Percentiles rank a stretch among this genome's conserved stretches.
phyloP scores from a whole-genome alignment of 371 early-diverging fungal species.

The Blakeslea trispora region DNA sequence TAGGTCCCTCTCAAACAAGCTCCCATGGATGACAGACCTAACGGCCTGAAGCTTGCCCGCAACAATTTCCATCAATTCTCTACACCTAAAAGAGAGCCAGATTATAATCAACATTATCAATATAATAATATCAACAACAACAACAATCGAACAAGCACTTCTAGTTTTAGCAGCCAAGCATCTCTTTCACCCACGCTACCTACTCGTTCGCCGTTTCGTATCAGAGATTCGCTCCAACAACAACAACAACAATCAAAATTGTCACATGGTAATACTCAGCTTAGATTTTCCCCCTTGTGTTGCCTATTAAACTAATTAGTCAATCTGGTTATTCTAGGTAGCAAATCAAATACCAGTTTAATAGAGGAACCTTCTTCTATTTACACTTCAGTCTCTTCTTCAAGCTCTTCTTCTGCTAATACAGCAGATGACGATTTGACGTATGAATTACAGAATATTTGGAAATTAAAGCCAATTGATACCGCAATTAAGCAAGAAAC shows the following conservation, averaged over 20 bases:
- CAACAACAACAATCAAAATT: slow-evolving; percentile 8
- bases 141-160: slow-evolving; percentile 1
- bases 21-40: slow-evolving; percentile 24
- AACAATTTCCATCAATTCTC: slow-evolving; percentile 24
- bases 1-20: not conserved
- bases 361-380: slow-evolving; percentile 15
- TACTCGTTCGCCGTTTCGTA: slow-evolving; percentile 45
- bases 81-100: slow-evolving; percentile 9
- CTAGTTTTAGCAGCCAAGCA: not conserved
- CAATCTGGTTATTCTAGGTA: not conserved
- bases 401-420: slow-evolving; percentile 15
- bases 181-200: slow-evolving; percentile 37
- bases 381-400: slow-evolving; percentile 20
- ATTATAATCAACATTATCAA: slow-evolving; percentile 4
- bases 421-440: slow-evolving; percentile 30
- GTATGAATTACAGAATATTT: slow-evolving; percentile 33
- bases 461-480: slow-evolving; percentile 29
- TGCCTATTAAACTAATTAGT: not conserved
- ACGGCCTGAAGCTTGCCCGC: slow-evolving; percentile 27
- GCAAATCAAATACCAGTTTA: slow-evolving; percentile 9
- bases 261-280: slow-evolving; percentile 32
- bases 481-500: not conserved
- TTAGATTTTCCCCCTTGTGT: not conserved
- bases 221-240: slow-evolving; percentile 31
- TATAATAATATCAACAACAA: slow-evolving; percentile 2